A percentile compares a stretch with the other conserved stretches of the same genome.
Evolutionary conservation across 176 grass and related monocot species (phyloP).

Genomic region (Cenchrus purpureus): DNA sequence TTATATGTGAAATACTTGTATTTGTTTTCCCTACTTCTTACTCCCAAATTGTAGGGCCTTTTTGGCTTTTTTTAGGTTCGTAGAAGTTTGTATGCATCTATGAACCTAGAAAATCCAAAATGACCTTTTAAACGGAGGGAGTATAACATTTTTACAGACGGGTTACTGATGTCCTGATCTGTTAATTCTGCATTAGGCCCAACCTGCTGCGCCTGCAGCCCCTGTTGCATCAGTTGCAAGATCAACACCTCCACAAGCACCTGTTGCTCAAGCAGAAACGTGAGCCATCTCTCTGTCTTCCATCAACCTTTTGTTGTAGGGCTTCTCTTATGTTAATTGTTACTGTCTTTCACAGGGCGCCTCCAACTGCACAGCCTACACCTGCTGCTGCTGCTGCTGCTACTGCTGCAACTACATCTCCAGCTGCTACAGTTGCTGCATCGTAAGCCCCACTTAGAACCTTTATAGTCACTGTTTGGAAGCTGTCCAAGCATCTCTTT

Average conservation of each 20-base stretch:
- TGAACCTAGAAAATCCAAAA: too few relatives aligned
- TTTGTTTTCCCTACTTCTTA: neutral
- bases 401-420: slow-evolving; percentile 42
- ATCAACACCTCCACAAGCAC: slow-evolving; percentile 54
- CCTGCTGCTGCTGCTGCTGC: slow-evolving; percentile 38
- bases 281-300: slow-evolving; percentile 48
- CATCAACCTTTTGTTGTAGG: slow-evolving; percentile 24
- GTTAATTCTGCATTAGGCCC: slow-evolving; percentile 35
- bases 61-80: too few relatives aligned
- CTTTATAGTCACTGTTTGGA: neutral
- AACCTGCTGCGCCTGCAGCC: slow-evolving; percentile 39
- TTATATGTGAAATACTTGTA: neutral
- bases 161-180: slow-evolving; percentile 23
- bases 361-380: slow-evolving; percentile 45
- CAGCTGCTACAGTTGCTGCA: slow-evolving; percentile 52
- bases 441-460: slow-evolving; percentile 52
- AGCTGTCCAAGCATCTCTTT: neutral
- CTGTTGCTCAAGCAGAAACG: slow-evolving; percentile 50
- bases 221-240: slow-evolving; percentile 56
- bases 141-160: neutral
- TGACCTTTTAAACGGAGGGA: too few relatives aligned
- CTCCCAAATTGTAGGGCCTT: too few relatives aligned
- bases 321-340: slow-evolving; percentile 25
- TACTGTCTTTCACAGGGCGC: slow-evolving; percentile 41
- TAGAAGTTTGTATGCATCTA: too few relatives aligned